phyloP scores from a whole-genome alignment of 2,329 filamentous ascomycete genomes.

The Aspergillus sp. region DNA sequence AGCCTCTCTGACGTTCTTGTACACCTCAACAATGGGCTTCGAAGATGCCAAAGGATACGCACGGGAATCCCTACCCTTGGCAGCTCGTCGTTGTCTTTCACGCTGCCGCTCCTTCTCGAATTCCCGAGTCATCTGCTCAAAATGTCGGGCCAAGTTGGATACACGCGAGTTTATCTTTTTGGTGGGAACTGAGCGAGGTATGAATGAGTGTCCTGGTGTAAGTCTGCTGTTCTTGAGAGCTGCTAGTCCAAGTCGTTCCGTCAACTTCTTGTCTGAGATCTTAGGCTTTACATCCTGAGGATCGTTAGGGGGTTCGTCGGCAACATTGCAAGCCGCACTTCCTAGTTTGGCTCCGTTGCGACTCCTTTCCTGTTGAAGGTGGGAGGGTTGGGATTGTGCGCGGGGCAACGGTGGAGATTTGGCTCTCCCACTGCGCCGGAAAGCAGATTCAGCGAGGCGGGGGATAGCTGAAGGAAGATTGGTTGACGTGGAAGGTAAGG shows the following conservation, averaged over 20 bases:
- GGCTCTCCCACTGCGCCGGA: slow-evolving; percentile 29
- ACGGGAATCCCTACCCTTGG: slow-evolving; percentile 65
- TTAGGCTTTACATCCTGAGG: slow-evolving; percentile 28
- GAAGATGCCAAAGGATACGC: slow-evolving; percentile 85
- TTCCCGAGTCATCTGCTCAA: slow-evolving; percentile 91
- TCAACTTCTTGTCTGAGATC: slow-evolving; percentile 63
- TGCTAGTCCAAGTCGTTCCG: slow-evolving; percentile 60
- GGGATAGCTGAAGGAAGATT: slow-evolving; percentile 33
- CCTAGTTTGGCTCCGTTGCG: slow-evolving; percentile 14
- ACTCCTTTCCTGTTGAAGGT: slow-evolving; percentile 24
- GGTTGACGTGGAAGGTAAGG: slow-evolving; percentile 16
- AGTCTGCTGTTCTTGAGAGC: slow-evolving; percentile 53
- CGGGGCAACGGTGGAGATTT: slow-evolving; percentile 42
- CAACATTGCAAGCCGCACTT: slow-evolving; percentile 15
- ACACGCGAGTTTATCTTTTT: slow-evolving; percentile 70
- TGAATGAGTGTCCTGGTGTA: slow-evolving; percentile 56
- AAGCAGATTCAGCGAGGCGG: slow-evolving; percentile 28
- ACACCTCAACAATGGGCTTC: slow-evolving; percentile 94
- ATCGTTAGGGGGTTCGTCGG: slow-evolving; percentile 16
- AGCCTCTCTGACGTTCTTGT: slow-evolving; percentile 85
- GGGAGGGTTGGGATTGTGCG: slow-evolving; percentile 44
- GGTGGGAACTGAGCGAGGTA: slow-evolving; percentile 71
- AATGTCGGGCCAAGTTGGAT: slow-evolving; percentile 86
- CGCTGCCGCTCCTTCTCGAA: slow-evolving; percentile 90
- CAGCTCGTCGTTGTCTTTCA: slow-evolving; percentile 71